Base-by-base conservation (phyloP, 164 flowering plant species). In the Annona cherimola region DNA sequence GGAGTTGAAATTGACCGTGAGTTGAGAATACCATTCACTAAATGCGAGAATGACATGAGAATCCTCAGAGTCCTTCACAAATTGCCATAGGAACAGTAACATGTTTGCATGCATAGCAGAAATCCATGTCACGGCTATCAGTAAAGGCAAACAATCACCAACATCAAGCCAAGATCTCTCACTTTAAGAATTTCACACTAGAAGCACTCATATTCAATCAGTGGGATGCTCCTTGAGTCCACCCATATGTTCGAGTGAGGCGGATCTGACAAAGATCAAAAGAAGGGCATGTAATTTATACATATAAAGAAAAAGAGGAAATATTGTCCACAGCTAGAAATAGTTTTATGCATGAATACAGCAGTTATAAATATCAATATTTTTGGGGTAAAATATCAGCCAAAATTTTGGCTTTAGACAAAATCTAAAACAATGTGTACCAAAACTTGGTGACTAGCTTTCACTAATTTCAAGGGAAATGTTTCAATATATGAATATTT, bases 261-360 rank as follows among this genome's bases (percentile, higher is more conserved):
- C 94, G 91, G 65, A 89, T 89, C 94, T 88, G 87, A 65, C 72
- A 75, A 54, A 76, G 3, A 50, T 50, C 57, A 50, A 50, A 50
- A 50, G 8, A 8, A 1, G 9, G 57, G 8, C 14, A 50, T 16
- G 2, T 8, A 5, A 11, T 50, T 50, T 50, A 50, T 50, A 2
- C 57, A 50, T 50, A 4, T 8, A 50, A 50, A 50, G 14, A 50
- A 3, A 50, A 4, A 50, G 14, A 50, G 1, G 14, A 50, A 50
- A n/a, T n/a, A 45, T 6, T 69, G 16, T 12, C 14, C 39, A 19
- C 8, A 5, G 11, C 12, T 42, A 69, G 42, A 67, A 20, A n/a
- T 42, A 7, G 8, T 5, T 70, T 18, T 42, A 18, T 42, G 26
- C 9, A 50, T 8, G 57, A 16, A 50, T 16, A 50, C 2, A n/a